Evolutionary conservation across 176 grass and related monocot species (phyloP).

Genomic region (Musa schizocarpa): DNA sequence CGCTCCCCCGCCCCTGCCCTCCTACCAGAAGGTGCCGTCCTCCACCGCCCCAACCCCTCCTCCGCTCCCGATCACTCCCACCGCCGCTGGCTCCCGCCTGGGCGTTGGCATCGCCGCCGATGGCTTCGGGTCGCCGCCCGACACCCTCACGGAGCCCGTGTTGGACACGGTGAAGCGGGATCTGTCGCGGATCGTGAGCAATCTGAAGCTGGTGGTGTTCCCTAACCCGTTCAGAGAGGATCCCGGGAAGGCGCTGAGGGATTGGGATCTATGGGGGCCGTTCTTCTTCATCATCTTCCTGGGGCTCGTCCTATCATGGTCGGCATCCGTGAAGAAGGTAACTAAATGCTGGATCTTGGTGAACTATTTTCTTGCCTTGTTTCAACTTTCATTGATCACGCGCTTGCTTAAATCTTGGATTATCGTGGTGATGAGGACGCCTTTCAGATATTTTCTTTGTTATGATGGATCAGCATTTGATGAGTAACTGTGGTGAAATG

Average conservation of each 20-base stretch:
- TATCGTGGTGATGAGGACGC: too few relatives aligned
- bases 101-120: not conserved
- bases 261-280: conserved; percentile 13
- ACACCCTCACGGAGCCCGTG: conserved; percentile 7
- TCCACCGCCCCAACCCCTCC: not conserved
- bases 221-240: conserved; percentile 5
- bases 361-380: not conserved
- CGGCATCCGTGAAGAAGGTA: conserved; percentile 13
- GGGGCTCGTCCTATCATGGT: conserved; percentile 3
- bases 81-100: not conserved
- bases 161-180: conserved; percentile 6
- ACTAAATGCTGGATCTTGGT: not conserved
- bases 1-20: not conserved
- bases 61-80: not conserved
- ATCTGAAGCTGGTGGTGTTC: conserved; percentile 7
- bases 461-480: too few relatives aligned
- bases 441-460: too few relatives aligned
- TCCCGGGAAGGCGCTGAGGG: conserved; percentile 14
- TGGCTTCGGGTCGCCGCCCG: not conserved
- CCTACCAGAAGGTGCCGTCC: conserved; percentile 5
- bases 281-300: conserved; percentile 5
- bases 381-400: not conserved
- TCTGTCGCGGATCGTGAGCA: conserved; percentile 12
- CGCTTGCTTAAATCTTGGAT: too few relatives aligned
- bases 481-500: too few relatives aligned